Evolutionary conservation across 176 grass and related monocot species (phyloP), one percentile per base, ranked within the genome.

Genomic region (Secale cereale): DNA sequence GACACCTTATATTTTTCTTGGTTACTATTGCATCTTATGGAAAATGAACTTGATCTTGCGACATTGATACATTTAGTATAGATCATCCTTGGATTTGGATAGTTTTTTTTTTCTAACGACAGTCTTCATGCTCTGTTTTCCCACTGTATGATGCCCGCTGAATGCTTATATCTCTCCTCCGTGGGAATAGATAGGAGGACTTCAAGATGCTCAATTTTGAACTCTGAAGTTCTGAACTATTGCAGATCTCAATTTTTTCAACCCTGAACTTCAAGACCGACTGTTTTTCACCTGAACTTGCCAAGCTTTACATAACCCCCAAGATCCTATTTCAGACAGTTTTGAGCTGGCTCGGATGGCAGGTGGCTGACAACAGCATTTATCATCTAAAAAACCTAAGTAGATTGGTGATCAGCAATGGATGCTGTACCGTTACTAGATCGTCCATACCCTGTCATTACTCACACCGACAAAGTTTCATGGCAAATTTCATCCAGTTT

Each of bases 21-120:
- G 86, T 46, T 57, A 8, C 8, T 72, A 29, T 61, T 52, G 54
- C 46, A 70, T 22, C 28, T 23, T 69, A 30, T 67, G 76, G 78
- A 73, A 62, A 79, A 79, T 41, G 27, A 27, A 48, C 45, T 46
- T 54, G 46, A 40, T 79, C 5, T 20, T 30, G 14, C 26, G 60
- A 32, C 30, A 20, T 46, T 86, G n/a, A 29, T 33, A 82, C 43
- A 74, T 65, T 54, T 56, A 43, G 57, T 71, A 82, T 20, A 56
- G 31, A 13, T 10, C 81, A 70, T 71, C 50, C 62, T 71, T 89
- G 63, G 17, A 22, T 77, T 59, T 89, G 39, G 17, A 16, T 70
- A 46, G 26, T 82, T 83, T 90, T 79, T 12, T 36, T 23, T 69
- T 74, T 59, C 22, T 17, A 50, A 36, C 35, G 32, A 1, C 33